Percentiles rank a stretch among this genome's conserved stretches.
Evolutionary conservation across 371 early-diverging fungal species (phyloP).

Genomic region (Synchytrium microbalum): DNA sequence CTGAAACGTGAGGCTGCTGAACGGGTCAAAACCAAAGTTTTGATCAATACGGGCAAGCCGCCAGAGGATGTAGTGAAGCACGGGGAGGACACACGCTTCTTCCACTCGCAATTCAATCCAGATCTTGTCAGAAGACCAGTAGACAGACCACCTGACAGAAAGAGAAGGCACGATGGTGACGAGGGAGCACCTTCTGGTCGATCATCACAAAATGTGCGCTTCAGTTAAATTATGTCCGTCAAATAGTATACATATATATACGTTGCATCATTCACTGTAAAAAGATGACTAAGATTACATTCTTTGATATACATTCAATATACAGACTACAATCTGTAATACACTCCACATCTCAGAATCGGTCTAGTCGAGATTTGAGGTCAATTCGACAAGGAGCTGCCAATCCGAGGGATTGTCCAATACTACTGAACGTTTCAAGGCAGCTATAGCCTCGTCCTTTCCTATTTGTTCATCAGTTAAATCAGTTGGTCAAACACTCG

Average conservation of each 20-base stretch:
- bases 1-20: constrained; percentile 24
- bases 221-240: no score
- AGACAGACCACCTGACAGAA: background rate
- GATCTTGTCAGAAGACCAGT: constrained; percentile 3
- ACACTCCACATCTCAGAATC: no score
- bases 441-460: constrained; percentile 46
- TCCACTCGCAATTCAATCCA: constrained; percentile 22
- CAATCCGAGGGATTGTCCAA: constrained; percentile 50
- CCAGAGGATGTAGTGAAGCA: constrained; percentile 8
- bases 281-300: no score
- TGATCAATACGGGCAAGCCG: constrained; percentile 11
- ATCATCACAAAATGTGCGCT: no score
- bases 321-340: no score
- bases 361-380: constrained; percentile 32
- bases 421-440: constrained; percentile 45
- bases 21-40: constrained; percentile 9
- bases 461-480: constrained; percentile 18
- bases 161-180: background rate
- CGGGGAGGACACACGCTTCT: constrained; percentile 9
- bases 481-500: background rate
- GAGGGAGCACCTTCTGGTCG: constrained; percentile 8
- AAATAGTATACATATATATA: no score
- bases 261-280: no score
- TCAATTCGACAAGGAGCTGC: constrained; percentile 45
- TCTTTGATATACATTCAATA: no score